phyloP scores from a whole-genome alignment of 1,139 yeast species.

The Scheffersomyces segobiensis region DNA sequence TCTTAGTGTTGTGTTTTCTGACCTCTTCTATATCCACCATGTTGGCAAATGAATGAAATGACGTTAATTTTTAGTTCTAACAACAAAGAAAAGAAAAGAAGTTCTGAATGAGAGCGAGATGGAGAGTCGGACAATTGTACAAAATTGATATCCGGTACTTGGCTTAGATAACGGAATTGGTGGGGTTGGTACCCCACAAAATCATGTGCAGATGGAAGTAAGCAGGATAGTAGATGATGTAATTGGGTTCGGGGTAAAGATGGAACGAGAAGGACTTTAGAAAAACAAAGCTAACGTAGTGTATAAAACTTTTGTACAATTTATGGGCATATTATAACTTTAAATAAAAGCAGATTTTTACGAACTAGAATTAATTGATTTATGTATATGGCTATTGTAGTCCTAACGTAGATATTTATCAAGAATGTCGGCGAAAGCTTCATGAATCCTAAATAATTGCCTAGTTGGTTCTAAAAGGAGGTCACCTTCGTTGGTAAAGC shows the following conservation, averaged over 20 bases:
- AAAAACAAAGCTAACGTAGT: not conserved
- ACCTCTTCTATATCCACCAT: slow-evolving; percentile 35
- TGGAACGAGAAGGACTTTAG: not conserved
- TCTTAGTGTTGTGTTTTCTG: slow-evolving; percentile 33
- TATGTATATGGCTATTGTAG: too few relatives aligned
- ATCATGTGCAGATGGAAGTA: not conserved
- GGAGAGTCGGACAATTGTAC: not conserved
- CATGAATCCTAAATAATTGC: too few relatives aligned
- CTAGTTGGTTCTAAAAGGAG: too few relatives aligned
- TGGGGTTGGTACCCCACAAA: not conserved
- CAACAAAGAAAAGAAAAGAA: not conserved
- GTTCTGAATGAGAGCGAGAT: not conserved
- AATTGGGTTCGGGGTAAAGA: not conserved
- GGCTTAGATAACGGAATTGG: not conserved
- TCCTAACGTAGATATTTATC: too few relatives aligned
- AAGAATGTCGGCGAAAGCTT: too few relatives aligned
- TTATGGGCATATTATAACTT: too few relatives aligned
- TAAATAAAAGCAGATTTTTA: too few relatives aligned
- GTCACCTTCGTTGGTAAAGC: too few relatives aligned
- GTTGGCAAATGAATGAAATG: not conserved
- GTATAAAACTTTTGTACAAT: too few relatives aligned
- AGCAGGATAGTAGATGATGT: not conserved
- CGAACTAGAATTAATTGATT: too few relatives aligned
- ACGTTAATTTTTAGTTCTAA: not conserved
- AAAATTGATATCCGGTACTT: not conserved